Percentiles rank a stretch among this genome's conserved stretches.
phyloP scores from a whole-genome alignment of 495 filamentous ascomycete species.

The Penicillium mononematosum region DNA sequence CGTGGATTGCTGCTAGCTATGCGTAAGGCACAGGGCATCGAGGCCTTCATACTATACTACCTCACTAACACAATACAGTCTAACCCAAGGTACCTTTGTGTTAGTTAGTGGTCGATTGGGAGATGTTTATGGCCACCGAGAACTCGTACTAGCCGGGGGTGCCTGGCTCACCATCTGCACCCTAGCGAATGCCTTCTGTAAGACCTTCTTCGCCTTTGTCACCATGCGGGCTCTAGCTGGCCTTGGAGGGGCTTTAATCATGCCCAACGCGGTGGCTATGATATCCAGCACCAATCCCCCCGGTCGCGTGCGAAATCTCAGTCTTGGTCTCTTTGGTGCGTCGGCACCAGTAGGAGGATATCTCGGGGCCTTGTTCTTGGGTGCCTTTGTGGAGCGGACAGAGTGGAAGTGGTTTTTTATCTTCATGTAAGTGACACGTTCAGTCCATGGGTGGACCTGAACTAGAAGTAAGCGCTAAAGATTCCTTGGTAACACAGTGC shows the following conservation, averaged over 20 bases:
- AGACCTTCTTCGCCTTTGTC: constrained; percentile 42
- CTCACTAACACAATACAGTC: constrained; percentile 22
- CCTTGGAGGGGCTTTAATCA: constrained; percentile 46
- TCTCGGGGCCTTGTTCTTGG: constrained; percentile 43
- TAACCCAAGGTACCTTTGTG: constrained; percentile 53
- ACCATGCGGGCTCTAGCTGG: constrained; percentile 42
- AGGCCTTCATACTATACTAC: too few relatives aligned
- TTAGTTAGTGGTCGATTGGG: constrained; percentile 49
- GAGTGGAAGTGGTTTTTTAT: constrained; percentile 54
- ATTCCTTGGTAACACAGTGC: constrained; percentile 21
- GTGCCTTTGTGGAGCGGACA: constrained; percentile 40
- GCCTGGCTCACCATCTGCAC: constrained; percentile 38
- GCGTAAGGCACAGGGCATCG: constrained; percentile 15
- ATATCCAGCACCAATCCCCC: constrained; percentile 47
- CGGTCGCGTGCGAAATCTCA: constrained; percentile 45
- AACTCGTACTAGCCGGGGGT: constrained; percentile 40
- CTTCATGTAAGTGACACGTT: constrained; percentile 36
- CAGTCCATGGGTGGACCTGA: not conserved
- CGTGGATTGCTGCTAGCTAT: constrained; percentile 37
- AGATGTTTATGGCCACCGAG: constrained; percentile 50
- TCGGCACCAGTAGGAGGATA: constrained; percentile 50
- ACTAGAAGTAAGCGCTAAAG: not conserved
- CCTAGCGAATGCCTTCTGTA: constrained; percentile 42
- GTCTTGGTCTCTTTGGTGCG: constrained; percentile 51
- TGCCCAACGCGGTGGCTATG: constrained; percentile 50